Percentiles rank a stretch among this genome's conserved stretches.
Evolutionary conservation across 2,329 filamentous ascomycete species (phyloP).

Genomic region (Diaporthe humulicola): DNA sequence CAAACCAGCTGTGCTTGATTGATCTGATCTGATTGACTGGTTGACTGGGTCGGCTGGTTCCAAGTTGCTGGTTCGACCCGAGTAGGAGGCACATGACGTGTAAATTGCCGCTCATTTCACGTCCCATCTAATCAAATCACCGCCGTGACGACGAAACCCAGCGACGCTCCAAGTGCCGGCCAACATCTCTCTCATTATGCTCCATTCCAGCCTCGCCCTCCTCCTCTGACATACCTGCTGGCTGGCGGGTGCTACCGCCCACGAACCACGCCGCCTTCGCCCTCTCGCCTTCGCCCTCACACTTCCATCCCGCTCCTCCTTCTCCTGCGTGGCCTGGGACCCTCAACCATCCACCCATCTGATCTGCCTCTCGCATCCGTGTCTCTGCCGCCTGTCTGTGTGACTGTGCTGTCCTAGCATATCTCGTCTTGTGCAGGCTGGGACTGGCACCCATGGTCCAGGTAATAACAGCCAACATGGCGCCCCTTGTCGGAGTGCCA

Average conservation of each 20-base stretch:
- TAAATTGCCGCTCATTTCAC: conserved; percentile 32
- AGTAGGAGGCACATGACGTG: conserved; percentile 30
- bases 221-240: conserved; percentile 37
- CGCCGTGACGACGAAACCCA: conserved; percentile 21
- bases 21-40: neutral
- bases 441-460: conserved; percentile 34
- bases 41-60: conserved; percentile 4
- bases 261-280: neutral
- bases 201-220: conserved; percentile 29
- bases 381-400: conserved; percentile 1
- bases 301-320: neutral
- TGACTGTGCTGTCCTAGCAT: conserved; percentile 2
- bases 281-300: neutral
- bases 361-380: neutral
- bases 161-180: conserved; percentile 34
- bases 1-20: neutral
- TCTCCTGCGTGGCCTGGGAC: neutral
- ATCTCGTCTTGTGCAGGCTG: neutral
- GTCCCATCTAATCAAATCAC: conserved; percentile 28
- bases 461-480: conserved; percentile 47
- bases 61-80: conserved; percentile 4
- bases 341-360: neutral
- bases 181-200: conserved; percentile 34
- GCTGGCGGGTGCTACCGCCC: conserved; percentile 38
- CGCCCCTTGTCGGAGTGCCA: conserved; percentile 51